Evolutionary conservation across 129 eudicot genomes (phyloP).

Genomic region (Flaveria linearis): DNA sequence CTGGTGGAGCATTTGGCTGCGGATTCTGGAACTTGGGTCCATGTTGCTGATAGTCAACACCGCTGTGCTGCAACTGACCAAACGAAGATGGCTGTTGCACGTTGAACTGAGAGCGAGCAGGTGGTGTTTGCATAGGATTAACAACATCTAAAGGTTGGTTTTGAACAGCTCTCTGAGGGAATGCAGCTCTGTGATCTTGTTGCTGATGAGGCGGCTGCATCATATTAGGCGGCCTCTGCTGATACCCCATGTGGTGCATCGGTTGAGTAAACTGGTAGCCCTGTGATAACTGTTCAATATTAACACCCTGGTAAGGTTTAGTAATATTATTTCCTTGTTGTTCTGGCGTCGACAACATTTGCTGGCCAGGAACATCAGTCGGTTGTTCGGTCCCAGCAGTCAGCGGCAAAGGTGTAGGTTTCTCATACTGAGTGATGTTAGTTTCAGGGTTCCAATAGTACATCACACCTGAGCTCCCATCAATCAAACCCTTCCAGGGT

Average conservation of each 20-base stretch:
- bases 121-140: conserved; percentile 27
- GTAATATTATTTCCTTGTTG: conserved; percentile 42
- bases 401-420: conserved; percentile 53
- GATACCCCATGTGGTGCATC: conserved; percentile 65
- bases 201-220: conserved; percentile 43
- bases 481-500: conserved; percentile 96
- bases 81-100: conserved; percentile 52
- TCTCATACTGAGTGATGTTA: conserved; percentile 88
- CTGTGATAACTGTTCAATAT: conserved; percentile 46
- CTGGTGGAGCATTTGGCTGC: conserved; percentile 57
- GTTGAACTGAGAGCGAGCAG: conserved; percentile 43
- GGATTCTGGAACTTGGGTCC: conserved; percentile 64
- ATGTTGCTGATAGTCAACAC: conserved; percentile 54
- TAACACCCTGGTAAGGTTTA: conserved; percentile 49
- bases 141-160: conserved; percentile 39
- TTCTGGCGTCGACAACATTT: conserved; percentile 35
- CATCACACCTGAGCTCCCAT: conserved; percentile 75
- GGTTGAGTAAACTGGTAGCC: conserved; percentile 48
- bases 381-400: conserved; percentile 44
- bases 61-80: conserved; percentile 44
- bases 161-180: conserved; percentile 48
- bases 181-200: conserved; percentile 54
- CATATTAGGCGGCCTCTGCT: conserved; percentile 52
- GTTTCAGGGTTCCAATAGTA: conserved; percentile 98
- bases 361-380: conserved; percentile 49